Conservation (phyloP, 441 rosid species). For the Populus trichocarpa region DNA sequence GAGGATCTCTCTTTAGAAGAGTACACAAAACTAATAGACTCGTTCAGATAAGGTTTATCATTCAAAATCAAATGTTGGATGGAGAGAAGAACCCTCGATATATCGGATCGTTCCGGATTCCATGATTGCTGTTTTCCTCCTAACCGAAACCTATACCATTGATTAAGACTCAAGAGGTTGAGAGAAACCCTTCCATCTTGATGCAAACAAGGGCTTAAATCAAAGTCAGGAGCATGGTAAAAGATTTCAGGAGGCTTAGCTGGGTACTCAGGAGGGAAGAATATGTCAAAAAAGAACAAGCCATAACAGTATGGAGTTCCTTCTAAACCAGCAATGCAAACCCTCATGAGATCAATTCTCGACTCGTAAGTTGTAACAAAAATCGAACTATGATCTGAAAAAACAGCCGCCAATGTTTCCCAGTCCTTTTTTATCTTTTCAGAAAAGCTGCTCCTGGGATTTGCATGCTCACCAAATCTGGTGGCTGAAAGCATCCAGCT, state of each 20-base stretch:
- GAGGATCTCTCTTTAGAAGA: not conserved
- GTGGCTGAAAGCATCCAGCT: not conserved
- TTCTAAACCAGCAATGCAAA: conserved; percentile 14
- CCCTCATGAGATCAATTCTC: conserved; percentile 24
- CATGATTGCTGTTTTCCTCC: not conserved
- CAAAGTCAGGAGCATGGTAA: not conserved
- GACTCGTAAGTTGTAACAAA: conserved; percentile 7
- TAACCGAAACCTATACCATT: not conserved
- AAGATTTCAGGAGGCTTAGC: not conserved
- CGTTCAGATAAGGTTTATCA: not conserved
- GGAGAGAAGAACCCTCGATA: conserved; percentile 10
- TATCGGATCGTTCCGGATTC: conserved; percentile 4
- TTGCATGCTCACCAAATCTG: not conserved
- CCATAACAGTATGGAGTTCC: conserved; percentile 27
- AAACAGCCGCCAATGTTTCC: conserved; percentile 8
- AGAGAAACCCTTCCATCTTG: conserved; percentile 2
- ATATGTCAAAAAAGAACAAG: conserved; percentile 26
- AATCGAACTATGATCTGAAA: conserved; percentile 10
- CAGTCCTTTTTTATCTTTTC: conserved; percentile 7
- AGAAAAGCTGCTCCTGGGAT: not conserved
- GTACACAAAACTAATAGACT: not conserved
- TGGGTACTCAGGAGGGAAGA: conserved; percentile 12
- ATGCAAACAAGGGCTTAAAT: conserved; percentile 2
- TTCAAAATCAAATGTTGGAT: conserved; percentile 15
- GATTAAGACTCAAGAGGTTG: not conserved